Evolutionary conservation across 2,329 filamentous ascomycete genomes (phyloP).

Genomic region (Hypoxylon sp.): DNA sequence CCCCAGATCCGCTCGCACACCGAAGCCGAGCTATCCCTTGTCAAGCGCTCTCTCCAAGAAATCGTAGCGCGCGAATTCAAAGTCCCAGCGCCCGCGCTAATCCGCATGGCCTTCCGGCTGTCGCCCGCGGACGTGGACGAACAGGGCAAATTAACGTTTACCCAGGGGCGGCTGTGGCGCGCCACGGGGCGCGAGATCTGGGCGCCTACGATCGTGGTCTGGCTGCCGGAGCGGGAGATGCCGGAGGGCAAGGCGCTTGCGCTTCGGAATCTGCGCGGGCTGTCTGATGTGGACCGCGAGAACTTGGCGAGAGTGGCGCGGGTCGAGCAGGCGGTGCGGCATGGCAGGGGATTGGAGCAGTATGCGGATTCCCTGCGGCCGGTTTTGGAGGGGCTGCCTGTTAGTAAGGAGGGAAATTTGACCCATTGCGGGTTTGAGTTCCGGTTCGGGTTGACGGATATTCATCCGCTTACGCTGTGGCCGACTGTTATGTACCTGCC

Average conservation of each 20-base stretch:
- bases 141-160: neutral
- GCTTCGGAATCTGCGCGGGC: neutral
- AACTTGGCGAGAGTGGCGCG: neutral
- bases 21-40: neutral
- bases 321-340: neutral
- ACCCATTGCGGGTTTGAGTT: neutral
- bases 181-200: neutral
- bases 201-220: neutral
- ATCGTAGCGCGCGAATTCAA: constrained; percentile 4
- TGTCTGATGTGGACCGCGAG: neutral
- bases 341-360: neutral
- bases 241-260: neutral
- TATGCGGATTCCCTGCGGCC: neutral
- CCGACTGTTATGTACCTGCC: constrained; percentile 1
- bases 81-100: neutral
- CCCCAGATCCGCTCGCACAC: neutral
- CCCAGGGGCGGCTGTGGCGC: neutral
- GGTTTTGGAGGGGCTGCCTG: neutral
- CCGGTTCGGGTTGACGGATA: neutral
- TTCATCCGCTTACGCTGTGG: neutral
- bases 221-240: neutral
- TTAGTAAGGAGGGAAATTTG: neutral
- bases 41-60: neutral
- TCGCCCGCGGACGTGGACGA: neutral
- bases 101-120: neutral